Conservation (phyloP, 768 basidiomycete species). For the Tylopilus vinaceipallidus region DNA sequence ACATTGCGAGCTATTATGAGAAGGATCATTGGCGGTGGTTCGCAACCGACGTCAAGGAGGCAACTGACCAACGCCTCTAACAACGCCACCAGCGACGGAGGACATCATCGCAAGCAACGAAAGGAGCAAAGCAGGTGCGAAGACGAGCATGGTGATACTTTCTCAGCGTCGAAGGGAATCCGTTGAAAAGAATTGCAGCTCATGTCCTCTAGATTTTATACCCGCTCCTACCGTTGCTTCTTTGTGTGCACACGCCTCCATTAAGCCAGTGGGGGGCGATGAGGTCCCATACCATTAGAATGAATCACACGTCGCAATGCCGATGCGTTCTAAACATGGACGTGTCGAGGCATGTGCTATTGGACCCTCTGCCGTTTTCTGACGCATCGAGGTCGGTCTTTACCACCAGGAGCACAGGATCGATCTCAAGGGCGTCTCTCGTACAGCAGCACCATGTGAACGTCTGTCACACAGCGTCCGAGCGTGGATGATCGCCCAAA, state of each 20-base stretch:
- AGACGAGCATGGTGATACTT: slow-evolving; percentile 9
- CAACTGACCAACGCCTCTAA: slow-evolving; percentile 10
- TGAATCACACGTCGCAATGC: not conserved
- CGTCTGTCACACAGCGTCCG: not conserved
- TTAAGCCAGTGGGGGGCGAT: not conserved
- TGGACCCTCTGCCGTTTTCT: not conserved
- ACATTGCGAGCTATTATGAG: not conserved
- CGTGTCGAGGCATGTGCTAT: not conserved
- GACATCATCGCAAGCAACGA: slow-evolving; percentile 12
- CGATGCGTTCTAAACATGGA: not conserved
- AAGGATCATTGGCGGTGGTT: not conserved
- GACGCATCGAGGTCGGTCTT: not conserved
- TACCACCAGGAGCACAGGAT: slow-evolving; percentile 3
- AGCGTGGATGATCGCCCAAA: not conserved
- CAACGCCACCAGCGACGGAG: slow-evolving; percentile 3
- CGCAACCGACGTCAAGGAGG: not conserved
- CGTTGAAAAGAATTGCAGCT: not conserved
- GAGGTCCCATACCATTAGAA: not conserved
- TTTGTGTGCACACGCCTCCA: not conserved
- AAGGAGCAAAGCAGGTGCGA: slow-evolving; percentile 9
- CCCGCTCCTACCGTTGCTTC: not conserved
- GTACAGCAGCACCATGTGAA: not conserved
- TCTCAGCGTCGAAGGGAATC: not conserved
- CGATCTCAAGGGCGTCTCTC: not conserved
- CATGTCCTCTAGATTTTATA: slow-evolving; percentile 11